These are phyloP conservation scores for Purshia tridentata DNA, from an alignment of 306 rosid species.

Conservation along the genomic window DNA sequence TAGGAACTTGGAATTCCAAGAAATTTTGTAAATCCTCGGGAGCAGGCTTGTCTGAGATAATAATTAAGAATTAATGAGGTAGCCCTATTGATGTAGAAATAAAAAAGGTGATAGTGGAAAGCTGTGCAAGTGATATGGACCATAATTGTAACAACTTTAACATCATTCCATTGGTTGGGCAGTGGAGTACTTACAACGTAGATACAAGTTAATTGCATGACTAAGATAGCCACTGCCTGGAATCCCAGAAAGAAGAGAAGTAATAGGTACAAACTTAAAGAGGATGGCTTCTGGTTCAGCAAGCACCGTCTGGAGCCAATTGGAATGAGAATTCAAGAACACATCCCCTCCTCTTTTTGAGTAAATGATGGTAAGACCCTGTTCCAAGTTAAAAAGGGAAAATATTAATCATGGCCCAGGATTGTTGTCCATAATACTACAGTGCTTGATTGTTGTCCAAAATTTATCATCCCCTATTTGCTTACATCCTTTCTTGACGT, in stretches of 20 bases:
- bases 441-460: constrained; percentile 7
- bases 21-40: constrained; percentile 74
- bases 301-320: constrained; percentile 88
- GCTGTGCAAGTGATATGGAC: constrained; percentile 24
- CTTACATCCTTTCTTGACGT: constrained; percentile 98
- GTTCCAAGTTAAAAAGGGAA: constrained; percentile 27
- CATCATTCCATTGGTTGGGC: neutral
- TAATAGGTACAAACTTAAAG: constrained; percentile 83
- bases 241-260: constrained; percentile 87
- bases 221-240: constrained; percentile 98
- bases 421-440: constrained; percentile 12
- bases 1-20: constrained; percentile 97
- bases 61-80: constrained; percentile 5
- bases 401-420: constrained; percentile 20
- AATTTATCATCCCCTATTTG: neutral
- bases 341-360: constrained; percentile 90
- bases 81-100: neutral
- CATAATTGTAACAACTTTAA: constrained; percentile 3
- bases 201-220: constrained; percentile 94
- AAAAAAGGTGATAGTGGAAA: neutral
- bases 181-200: constrained; percentile 68
- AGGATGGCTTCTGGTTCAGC: constrained; percentile 76
- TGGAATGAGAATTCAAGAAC: constrained; percentile 63
- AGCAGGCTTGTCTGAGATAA: constrained; percentile 75
- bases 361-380: constrained; percentile 75